phyloP scores from a whole-genome alignment of 225 moss, liverwort and hornwort species.

The Marchantia polymorpha region DNA sequence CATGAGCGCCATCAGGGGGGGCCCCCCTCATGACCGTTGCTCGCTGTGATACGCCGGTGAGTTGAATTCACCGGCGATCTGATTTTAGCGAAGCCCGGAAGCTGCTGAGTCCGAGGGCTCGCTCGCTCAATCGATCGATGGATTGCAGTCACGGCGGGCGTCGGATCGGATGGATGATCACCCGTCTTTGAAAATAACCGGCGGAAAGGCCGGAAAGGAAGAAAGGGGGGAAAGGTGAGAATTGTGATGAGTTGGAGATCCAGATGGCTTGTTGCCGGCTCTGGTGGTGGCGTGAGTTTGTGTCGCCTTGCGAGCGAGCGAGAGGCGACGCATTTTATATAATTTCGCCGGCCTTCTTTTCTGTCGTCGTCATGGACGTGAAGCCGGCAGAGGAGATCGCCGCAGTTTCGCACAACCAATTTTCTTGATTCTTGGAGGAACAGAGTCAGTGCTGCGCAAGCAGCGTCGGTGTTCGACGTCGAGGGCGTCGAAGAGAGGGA shows the following conservation, averaged over 20 bases:
- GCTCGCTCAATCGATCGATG: too few relatives aligned
- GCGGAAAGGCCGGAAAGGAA: neutral
- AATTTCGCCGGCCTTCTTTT: neutral
- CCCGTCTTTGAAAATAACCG: too few relatives aligned
- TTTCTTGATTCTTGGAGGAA: constrained; percentile 5
- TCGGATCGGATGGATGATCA: too few relatives aligned
- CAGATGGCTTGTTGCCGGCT: neutral
- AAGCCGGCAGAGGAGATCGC: neutral
- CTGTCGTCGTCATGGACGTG: neutral
- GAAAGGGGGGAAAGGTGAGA: neutral
- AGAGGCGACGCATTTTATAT: neutral
- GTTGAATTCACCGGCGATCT: too few relatives aligned
- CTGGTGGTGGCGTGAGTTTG: neutral
- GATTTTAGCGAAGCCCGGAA: too few relatives aligned
- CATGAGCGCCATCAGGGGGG: neutral
- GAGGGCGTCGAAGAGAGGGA: neutral
- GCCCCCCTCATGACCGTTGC: neutral
- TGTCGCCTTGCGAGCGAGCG: neutral
- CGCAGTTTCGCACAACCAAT: constrained; percentile 1
- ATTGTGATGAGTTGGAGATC: constrained; percentile 19
- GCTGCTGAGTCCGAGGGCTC: too few relatives aligned
- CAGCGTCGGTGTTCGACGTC: neutral
- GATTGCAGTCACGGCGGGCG: too few relatives aligned
- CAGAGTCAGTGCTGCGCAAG: constrained; percentile 5
- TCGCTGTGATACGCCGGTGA: too few relatives aligned